Base-by-base conservation (phyloP, 2,329 filamentous ascomycete species). In the Byssothecium circinans region DNA sequence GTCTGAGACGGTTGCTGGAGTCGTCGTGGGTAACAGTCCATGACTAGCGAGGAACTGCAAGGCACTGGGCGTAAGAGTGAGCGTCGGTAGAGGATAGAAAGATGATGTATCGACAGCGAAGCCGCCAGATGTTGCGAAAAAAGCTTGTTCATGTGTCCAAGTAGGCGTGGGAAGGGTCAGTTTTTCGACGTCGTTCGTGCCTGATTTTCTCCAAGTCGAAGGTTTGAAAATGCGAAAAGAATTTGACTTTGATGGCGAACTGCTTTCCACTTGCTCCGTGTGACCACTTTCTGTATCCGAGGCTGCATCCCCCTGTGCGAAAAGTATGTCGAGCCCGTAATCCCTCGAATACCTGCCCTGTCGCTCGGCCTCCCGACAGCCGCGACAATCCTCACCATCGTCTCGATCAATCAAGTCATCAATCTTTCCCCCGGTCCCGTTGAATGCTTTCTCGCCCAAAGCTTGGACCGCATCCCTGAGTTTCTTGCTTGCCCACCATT, bases 91-190 rank as follows among this genome's bases (percentile, higher is more conserved):
- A 4, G 38, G 27, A 33, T 40, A 41, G 44, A 57, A 50, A 23
- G 45, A 30, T 11, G 50, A 45, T 4, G 47, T 41, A 23, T 50
- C 45, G 12, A 61, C 47, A 1, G 53, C 52, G 15, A 54, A 53
- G 11, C 60, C 58, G 14, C 58, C 60, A n/a, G 49, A 49, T 7
- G 56, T 35, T 2, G 59, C 59, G 35, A 62, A 57, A 41, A 60
- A 61, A 20, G 57, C 43, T 35, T 60, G n/a, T n/a, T n/a, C n/a
- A n/a, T n/a, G n/a, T n/a, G n/a, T n/a, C n/a, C n/a, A n/a, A n/a
- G n/a, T n/a, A n/a, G n/a, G n/a, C n/a, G n/a, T n/a, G n/a, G n/a
- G n/a, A n/a, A n/a, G n/a, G n/a, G n/a, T n/a, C n/a, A n/a, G n/a
- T 22, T 20, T 39, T 15, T 30, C 18, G 35, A 33, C 19, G 5